Percentiles rank a stretch among this genome's conserved stretches.
Conservation (phyloP, 352 stramenopile genomes). For the Stephanocyclus meneghinianus region DNA sequence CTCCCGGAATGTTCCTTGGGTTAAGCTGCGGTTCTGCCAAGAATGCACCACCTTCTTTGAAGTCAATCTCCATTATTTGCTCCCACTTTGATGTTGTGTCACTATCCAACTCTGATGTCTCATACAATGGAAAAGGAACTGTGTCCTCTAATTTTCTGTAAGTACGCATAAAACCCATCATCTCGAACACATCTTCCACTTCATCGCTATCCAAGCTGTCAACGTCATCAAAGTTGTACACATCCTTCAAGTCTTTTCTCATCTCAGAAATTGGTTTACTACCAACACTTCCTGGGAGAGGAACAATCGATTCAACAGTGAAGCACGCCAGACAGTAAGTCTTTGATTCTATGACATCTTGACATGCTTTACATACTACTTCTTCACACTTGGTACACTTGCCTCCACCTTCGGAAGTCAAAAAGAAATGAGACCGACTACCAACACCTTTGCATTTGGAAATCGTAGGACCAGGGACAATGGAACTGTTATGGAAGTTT, state of each 20-base stretch:
- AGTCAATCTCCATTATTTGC: constrained; percentile 9
- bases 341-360: neutral
- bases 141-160: neutral
- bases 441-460: constrained; percentile 6
- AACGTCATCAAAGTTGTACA: neutral
- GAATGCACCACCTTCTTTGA: constrained; percentile 21
- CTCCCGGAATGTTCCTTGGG: constrained; percentile 9
- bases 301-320: neutral
- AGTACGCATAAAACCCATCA: neutral
- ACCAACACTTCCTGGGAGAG: neutral
- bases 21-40: constrained; percentile 19
- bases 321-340: neutral
- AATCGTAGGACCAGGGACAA: neutral
- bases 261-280: neutral
- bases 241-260: neutral
- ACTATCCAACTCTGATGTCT: constrained; percentile 6
- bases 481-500: neutral
- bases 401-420: neutral
- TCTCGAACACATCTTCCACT: constrained; percentile 14
- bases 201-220: neutral
- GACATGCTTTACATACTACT: neutral
- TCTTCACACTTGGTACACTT: neutral
- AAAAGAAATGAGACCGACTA: neutral
- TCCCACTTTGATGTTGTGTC: neutral
- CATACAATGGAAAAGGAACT: constrained; percentile 2